Percentiles rank a stretch among this genome's conserved stretches.
phyloP scores from a whole-genome alignment of 1,284 basidiomycete species.

The Ustilago vetiveriae region DNA sequence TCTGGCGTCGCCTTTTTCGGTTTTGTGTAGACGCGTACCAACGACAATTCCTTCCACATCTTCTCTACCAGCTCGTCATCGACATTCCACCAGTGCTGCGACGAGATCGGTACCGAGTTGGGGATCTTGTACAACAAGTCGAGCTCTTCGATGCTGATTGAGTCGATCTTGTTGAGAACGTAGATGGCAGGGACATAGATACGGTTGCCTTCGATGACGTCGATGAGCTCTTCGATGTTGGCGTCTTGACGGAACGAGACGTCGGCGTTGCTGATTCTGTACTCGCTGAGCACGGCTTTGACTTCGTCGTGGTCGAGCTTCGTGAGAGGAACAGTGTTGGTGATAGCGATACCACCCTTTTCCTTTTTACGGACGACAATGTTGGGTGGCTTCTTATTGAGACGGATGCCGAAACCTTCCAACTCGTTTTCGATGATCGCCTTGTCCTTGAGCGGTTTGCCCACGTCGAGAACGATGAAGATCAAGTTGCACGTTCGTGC shows the following conservation, averaged over 20 bases:
- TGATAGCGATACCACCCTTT: slow-evolving; percentile 76
- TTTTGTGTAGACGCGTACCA: slow-evolving; percentile 81
- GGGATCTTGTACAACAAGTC: slow-evolving; percentile 92
- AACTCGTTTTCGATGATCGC: slow-evolving; percentile 88
- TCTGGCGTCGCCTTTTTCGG: slow-evolving; percentile 90
- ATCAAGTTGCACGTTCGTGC: slow-evolving; percentile 98
- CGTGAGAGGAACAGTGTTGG: slow-evolving; percentile 81
- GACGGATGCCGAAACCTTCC: slow-evolving; percentile 94
- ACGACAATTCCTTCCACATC: slow-evolving; percentile 66
- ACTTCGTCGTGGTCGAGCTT: slow-evolving; percentile 96
- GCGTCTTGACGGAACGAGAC: slow-evolving; percentile 90
- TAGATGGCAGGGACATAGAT: slow-evolving; percentile 74
- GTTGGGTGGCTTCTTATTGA: slow-evolving; percentile 94
- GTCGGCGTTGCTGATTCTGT: slow-evolving; percentile 86
- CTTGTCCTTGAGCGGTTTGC: slow-evolving; percentile 94
- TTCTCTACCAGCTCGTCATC: slow-evolving; percentile 91
- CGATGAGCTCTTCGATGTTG: slow-evolving; percentile 97
- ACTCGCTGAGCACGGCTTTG: slow-evolving; percentile 93
- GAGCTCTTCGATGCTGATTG: slow-evolving; percentile 93
- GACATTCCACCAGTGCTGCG: slow-evolving; percentile 92
- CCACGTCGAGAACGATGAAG: slow-evolving; percentile 96
- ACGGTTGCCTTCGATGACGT: slow-evolving; percentile 71
- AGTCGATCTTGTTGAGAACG: slow-evolving; percentile 78
- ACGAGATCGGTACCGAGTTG: slow-evolving; percentile 91
- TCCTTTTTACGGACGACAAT: slow-evolving; percentile 86